A percentile compares a stretch with the other conserved stretches of the same genome.
Evolutionary conservation across 179 eudicot species (phyloP).

Genomic region (Silene coronaria): DNA sequence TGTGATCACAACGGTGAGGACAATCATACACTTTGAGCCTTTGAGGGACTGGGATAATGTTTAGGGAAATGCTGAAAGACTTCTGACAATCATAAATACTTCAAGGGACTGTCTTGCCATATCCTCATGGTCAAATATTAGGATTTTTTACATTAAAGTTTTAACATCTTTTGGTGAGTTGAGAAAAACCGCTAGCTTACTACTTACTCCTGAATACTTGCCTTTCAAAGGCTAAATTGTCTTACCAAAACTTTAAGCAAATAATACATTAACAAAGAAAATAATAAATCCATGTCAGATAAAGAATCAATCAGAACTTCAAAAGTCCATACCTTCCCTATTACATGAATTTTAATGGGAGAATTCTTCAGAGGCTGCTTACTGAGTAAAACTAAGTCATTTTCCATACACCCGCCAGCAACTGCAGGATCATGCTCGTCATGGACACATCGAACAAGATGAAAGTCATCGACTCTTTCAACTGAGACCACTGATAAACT

Average conservation of each 20-base stretch:
- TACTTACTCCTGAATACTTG: background rate
- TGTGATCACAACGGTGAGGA: background rate
- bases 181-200: background rate
- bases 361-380: conserved; percentile 60
- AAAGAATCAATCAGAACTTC: background rate
- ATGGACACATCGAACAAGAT: conserved; percentile 83
- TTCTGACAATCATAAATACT: background rate
- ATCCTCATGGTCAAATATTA: background rate
- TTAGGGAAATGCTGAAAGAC: background rate
- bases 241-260: background rate
- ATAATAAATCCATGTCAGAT: background rate
- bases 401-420: conserved; percentile 59
- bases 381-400: conserved; percentile 79
- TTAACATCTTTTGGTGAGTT: background rate
- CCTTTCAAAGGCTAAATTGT: background rate
- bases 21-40: background rate
- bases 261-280: background rate
- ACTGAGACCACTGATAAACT: conserved; percentile 81
- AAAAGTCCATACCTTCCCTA: conserved; percentile 68
- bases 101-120: background rate
- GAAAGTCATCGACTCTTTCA: conserved; percentile 95
- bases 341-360: conserved; percentile 57
- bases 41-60: background rate
- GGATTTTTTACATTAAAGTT: background rate
- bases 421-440: conserved; percentile 48